Evolutionary conservation across 345 rosid genomes (phyloP).

Genomic region (Raphanus sativus): DNA sequence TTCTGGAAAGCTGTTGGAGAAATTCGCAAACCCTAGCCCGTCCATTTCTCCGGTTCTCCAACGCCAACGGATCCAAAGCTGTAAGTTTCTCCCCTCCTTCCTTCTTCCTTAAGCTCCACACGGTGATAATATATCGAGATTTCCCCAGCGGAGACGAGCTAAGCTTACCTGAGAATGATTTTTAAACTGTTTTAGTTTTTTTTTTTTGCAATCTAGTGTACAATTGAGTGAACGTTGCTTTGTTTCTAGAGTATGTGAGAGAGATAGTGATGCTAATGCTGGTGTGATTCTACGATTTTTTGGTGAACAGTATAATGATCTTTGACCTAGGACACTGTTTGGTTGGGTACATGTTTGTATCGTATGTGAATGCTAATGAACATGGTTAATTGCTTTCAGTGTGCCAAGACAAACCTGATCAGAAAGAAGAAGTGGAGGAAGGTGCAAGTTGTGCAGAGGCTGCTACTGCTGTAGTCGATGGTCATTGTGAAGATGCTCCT

Average conservation of each 20-base stretch:
- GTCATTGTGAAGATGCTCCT: constrained; percentile 37
- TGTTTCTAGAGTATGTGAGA: constrained; percentile 9
- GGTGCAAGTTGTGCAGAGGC: constrained; percentile 43
- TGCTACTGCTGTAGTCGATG: constrained; percentile 41
- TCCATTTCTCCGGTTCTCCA: constrained; percentile 45
- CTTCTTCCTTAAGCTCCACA: background rate
- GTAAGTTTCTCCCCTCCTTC: constrained; percentile 42
- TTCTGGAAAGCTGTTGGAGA: constrained; percentile 46
- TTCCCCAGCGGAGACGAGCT: background rate
- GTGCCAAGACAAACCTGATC: constrained; percentile 40
- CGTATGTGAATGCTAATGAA: constrained; percentile 13
- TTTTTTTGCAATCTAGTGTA: background rate
- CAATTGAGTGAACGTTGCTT: background rate
- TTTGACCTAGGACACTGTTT: background rate
- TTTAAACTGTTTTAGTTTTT: background rate
- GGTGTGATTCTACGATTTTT: background rate
- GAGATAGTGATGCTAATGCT: constrained; percentile 17
- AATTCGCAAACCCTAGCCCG: constrained; percentile 62
- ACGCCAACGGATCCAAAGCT: constrained; percentile 51
- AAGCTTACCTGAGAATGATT: background rate
- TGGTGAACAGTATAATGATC: background rate
- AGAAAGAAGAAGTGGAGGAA: constrained; percentile 36
- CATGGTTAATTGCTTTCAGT: constrained; percentile 42
- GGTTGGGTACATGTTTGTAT: background rate
- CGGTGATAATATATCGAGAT: background rate